phyloP scores from a whole-genome alignment of 78 protist species.

The Dictyostelium citrinum region DNA sequence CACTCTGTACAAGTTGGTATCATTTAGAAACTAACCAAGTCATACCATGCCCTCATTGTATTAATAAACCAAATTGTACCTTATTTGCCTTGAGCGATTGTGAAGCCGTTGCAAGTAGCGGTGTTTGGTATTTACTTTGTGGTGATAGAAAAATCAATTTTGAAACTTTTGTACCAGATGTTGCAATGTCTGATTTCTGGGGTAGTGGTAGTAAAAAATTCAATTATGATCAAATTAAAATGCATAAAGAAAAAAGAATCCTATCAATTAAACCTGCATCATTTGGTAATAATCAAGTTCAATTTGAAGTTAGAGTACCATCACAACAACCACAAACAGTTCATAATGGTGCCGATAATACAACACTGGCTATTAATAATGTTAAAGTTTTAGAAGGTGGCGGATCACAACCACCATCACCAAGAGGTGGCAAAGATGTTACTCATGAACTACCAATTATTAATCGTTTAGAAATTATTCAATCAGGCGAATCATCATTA shows the following conservation, averaged over 20 bases:
- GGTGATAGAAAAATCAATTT: slow-evolving; percentile 35
- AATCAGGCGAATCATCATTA: not conserved
- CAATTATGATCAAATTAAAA: slow-evolving; percentile 23
- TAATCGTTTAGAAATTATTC: not conserved
- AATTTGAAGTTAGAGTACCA: not conserved
- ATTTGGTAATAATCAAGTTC: not conserved
- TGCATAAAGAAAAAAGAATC: slow-evolving; percentile 9
- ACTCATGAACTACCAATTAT: slow-evolving; percentile 14
- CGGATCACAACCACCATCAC: not conserved
- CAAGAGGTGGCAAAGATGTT: not conserved
- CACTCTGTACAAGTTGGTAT: slow-evolving; percentile 52
- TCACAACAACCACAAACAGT: not conserved
- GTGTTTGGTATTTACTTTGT: slow-evolving; percentile 46
- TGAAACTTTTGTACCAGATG: slow-evolving; percentile 73
- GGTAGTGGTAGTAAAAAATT: slow-evolving; percentile 45
- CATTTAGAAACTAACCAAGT: slow-evolving; percentile 32
- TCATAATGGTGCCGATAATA: not conserved
- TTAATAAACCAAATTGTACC: not conserved
- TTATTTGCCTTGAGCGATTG: slow-evolving; percentile 30
- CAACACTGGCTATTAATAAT: not conserved
- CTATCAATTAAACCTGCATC: not conserved
- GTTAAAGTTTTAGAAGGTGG: not conserved
- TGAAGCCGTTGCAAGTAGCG: slow-evolving; percentile 40
- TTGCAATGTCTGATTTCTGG: slow-evolving; percentile 68
- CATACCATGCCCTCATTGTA: slow-evolving; percentile 71